Evolutionary conservation across 257 asterid genomes (phyloP).

Genomic region (Rhazya stricta): DNA sequence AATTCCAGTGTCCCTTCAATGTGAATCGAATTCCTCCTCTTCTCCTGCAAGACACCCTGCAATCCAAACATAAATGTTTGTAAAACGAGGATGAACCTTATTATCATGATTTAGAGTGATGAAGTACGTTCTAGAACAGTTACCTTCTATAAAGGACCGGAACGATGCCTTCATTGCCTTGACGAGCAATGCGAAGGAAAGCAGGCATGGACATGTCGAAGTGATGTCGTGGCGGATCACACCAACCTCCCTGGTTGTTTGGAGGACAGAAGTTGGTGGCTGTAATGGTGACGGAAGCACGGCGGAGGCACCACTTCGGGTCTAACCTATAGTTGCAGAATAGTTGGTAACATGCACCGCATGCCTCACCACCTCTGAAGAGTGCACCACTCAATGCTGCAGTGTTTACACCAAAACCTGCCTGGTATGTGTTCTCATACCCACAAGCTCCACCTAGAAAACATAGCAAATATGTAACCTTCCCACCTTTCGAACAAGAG

Average conservation of each 20-base stretch:
- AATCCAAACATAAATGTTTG: no score
- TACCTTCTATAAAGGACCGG: slow-evolving; percentile 59
- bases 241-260: slow-evolving; percentile 68
- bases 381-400: slow-evolving; percentile 60
- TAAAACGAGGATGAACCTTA: no score
- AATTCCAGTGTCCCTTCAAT: slow-evolving; percentile 53
- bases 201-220: slow-evolving; percentile 75
- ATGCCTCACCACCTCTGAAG: slow-evolving; percentile 53
- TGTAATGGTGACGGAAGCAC: slow-evolving; percentile 45
- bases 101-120: no score
- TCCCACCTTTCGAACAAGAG: no score
- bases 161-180: slow-evolving; percentile 53
- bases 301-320: slow-evolving; percentile 51
- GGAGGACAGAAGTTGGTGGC: slow-evolving; percentile 77
- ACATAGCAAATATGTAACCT: background rate
- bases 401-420: slow-evolving; percentile 58
- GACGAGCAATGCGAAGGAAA: slow-evolving; percentile 63
- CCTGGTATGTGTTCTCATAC: slow-evolving; percentile 44
- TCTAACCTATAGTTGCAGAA: slow-evolving; percentile 41
- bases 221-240: slow-evolving; percentile 67
- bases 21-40: slow-evolving; percentile 69
- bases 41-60: slow-evolving; percentile 62
- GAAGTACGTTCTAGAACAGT: no score
- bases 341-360: slow-evolving; percentile 60
- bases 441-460: slow-evolving; percentile 62